Evolutionary conservation across 305 asterid genomes (phyloP), one percentile per base, ranked within the genome.

Genomic region (Plantago coronopus): DNA sequence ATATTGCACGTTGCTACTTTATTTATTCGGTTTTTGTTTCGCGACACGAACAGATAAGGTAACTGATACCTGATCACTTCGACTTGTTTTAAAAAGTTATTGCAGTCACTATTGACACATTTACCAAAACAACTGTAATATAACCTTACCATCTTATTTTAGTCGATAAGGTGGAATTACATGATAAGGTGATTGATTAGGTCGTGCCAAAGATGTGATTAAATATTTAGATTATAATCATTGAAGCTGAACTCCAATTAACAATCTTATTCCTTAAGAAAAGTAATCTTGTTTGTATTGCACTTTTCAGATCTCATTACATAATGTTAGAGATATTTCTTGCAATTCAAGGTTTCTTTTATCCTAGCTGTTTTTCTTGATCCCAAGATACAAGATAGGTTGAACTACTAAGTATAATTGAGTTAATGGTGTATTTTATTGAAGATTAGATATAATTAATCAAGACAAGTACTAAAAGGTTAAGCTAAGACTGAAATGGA

Each of bases 241-340:
- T 38, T 38, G 3, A 11, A 38, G 43, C 43, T 38, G 37, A 54
- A 54, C 25, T 23, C 7, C 59, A 23, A 27, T n/a, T 16, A 15
- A 54, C 42, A 34, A 54, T 54, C 21, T 54, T 34, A 16, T 38
- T 38, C 15, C 21, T 25, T 1, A 23, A 14, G 38, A 12, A 54
- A 54, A 54, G 42, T 54, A 7, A 38, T 54, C n/a, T 54, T 54
- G 59, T 54, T 54, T 34, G 20, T 54, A 27, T n/a, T 8, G 18
- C 22, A 54, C 29, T 22, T 15, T 21, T 50, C 43, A 38, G 43
- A 38, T 38, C 43, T 38, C 43, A 10, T 10, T 38, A 11, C 43
- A 38, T 38, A 38, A 10, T 38, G 15, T 1, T 34, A 10, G 5
- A 1, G 17, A 51, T n/a, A 13, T 54, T 54, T 54, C 18, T 53